Evolutionary conservation across 441 rosid species (phyloP), one percentile per base, ranked within the genome.

Genomic region (Gossypium schwendimanii): DNA sequence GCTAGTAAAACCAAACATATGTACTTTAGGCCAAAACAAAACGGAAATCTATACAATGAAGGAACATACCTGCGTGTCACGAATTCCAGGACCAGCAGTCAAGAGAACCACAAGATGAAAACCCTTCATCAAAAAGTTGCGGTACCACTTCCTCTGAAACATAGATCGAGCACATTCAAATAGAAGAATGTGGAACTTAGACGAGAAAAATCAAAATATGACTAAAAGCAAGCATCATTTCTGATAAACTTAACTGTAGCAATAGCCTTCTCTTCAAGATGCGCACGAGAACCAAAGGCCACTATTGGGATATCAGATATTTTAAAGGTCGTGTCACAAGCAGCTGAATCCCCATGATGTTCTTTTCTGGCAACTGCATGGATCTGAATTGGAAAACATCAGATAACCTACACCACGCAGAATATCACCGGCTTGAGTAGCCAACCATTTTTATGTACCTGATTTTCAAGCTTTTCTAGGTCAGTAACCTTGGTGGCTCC

Each of bases 221-320:
- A 20, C 15, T 3, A 77, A 49, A 21, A 54, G 36, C 21, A 66
- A 5, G 53, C 55, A 53, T 73, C 57, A 45, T 23, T 21, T 31
- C 36, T 31, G 39, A 63, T 39, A 68, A 63, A 86, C 91, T 82
- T 63, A 88, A 94, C 99, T 76, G 96, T 77, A 69, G 98, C 92
- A 78, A 94, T 81, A 75, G 99, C 96, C 81, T 89, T 89, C 82
- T 88, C 92, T 83, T 91, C 97, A 8, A 92, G 91, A 83, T 94
- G 98, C 78, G 97, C 99, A 81, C 99, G 92, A 74, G 97, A 92
- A 76, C 96, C 98, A 81, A 91, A 92, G 57, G 91, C 96, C 9
- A 87, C 91, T 49, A 91, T 71, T 81, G 87, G 91, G 65, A 87
- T 53, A 76, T 92, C 97, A 72, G 91, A 84, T 77, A 87, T 75